Base-by-base conservation (phyloP, 225 moss, liverwort and hornwort species). In the Sphagnum contortum region DNA sequence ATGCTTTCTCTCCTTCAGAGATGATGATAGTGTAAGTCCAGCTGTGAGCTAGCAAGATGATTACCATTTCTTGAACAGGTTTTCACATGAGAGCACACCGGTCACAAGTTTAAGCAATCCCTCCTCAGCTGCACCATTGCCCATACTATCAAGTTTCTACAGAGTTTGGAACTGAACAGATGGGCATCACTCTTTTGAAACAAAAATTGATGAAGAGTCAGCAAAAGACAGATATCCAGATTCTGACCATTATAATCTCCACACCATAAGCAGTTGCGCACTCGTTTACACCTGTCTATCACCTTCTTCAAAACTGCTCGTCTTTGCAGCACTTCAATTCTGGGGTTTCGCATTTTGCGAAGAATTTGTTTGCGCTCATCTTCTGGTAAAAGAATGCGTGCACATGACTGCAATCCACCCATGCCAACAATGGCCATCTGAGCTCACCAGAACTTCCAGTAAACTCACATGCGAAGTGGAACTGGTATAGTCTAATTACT, bases 251-350 rank as follows among this genome's bases (percentile, higher is more conserved):
- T 98, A 63, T 78, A 85, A 44, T 92, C 90, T 72, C 96, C 96
- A 80, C 96, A 98, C 62, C 96, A 87, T 70, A 92, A 78, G 71
- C 96, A 98, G 70, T 84, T 73, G 9, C 80, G 87, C 67, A 90
- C 87, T 59, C 96, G 81, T 77, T 98, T 98, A 75, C 92, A 98
- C 69, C 85, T 73, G 48, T 98, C 92, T 59, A 86, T 83, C 64
- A 92, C 87, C 73, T 90, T 98, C 65, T 98, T 98, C 70, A 87
- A 79, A 44, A 92, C 82, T 49, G 96, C 96, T 75, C 88, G 88
- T 74, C 86, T 98, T 68, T 98, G 96, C 71, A 98, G 73, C 66
- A 98, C 77, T 78, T 98, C 96, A 47, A 87, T 83, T 68, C 85
- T 77, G 12, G 92, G 92, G 69, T 91, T 98, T 67, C 96, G 81